Evolutionary conservation across 768 basidiomycete genomes (phyloP), one percentile per base, ranked within the genome.

Genomic region (Thelephora ganbajun): DNA sequence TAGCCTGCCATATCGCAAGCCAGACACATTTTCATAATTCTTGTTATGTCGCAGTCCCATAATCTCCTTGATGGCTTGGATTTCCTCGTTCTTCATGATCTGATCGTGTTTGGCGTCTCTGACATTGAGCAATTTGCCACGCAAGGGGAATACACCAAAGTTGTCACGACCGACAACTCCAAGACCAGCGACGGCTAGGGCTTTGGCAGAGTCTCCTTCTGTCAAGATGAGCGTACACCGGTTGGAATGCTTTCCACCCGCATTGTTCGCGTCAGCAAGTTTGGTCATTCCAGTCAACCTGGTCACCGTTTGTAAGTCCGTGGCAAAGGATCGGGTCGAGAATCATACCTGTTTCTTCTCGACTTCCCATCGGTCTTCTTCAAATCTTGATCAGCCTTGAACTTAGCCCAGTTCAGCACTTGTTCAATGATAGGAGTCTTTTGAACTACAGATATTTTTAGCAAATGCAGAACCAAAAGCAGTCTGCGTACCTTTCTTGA

Each of bases 131-230:
- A 97, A 65, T 67, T 99, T 99, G 54, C 96, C 96, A 14, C 96
- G 89, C 42, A 99, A 71, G 0, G 96, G 96, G 66, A 99, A 99
- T 35, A 99, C 96, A 37, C 96, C 96, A 52, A 90, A 99, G 59
- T 91, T 79, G 63, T 99, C 93, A 51, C 96, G 83, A 4, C 96
- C 96, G 49, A 97, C 91, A 23, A 97, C 92, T 48, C 80, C 77
- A 33, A 99, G 76, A 44, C 96, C 96, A 43, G 93, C 91, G 22
- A 98, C 82, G 9, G 96, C 96, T 35, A 99, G 73, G 5, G 92
- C 81, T 62, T 97, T 97, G 71, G 96, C 96, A 19, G 96, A 98
- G 67, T 98, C 94, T 71, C 96, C 96, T 76, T 99, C 96, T 0
- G 96, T 98, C 3, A 99, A 69, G 50, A 99, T 99, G 47, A 99